Conservation (phyloP, 1,284 basidiomycete genomes). For the Lentinus polychrous region DNA sequence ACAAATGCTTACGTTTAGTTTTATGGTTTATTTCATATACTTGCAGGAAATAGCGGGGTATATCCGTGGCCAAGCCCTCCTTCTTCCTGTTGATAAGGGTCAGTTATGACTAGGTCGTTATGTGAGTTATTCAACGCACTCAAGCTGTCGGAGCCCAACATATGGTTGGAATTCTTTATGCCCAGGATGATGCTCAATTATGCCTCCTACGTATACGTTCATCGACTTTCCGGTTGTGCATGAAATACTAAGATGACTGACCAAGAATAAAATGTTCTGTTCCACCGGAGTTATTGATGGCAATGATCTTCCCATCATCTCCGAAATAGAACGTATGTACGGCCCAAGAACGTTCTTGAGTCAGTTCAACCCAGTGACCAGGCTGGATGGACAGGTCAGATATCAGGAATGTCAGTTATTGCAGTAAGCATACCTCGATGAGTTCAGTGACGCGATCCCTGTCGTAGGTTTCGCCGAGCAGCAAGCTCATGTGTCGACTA, state of each 20-base stretch:
- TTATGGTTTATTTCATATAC: neutral
- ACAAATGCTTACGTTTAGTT: neutral
- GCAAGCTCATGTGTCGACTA: constrained; percentile 1
- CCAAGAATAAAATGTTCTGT: constrained; percentile 3
- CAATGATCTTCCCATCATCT: constrained; percentile 5
- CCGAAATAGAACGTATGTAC: constrained; percentile 2
- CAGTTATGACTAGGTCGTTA: neutral
- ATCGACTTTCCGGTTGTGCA: neutral
- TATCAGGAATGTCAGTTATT: no score
- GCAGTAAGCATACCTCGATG: neutral
- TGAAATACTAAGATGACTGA: neutral
- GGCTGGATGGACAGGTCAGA: neutral
- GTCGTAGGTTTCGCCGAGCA: neutral
- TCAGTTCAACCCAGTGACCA: constrained; percentile 2
- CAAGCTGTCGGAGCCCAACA: neutral
- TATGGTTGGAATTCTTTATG: constrained; percentile 2
- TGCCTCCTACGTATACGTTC: neutral
- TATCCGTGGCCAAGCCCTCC: constrained; percentile 5
- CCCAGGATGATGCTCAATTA: neutral
- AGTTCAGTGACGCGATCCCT: neutral
- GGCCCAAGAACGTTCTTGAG: neutral
- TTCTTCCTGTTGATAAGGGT: neutral
- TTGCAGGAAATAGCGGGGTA: constrained; percentile 3
- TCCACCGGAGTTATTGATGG: constrained; percentile 2
- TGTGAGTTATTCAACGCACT: neutral